Evolutionary conservation across 106 monocot genomes (phyloP), one percentile per base, ranked within the genome.

Genomic region (Dendrobium nobile): DNA sequence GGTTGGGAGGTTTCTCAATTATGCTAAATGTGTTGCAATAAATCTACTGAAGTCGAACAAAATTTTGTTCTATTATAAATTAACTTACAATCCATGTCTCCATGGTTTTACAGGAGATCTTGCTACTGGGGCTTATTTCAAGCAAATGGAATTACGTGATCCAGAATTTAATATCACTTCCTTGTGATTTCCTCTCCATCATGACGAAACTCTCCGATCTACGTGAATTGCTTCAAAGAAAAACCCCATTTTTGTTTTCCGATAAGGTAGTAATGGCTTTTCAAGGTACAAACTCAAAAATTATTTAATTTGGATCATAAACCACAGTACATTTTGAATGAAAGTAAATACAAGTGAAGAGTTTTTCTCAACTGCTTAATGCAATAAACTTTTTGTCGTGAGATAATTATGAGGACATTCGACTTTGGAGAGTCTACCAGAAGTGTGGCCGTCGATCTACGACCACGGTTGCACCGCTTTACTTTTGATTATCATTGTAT

Each of bases 81-180:
- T 33, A 70, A 28, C 7, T 37, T 26, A 28, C 31, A 13, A 37
- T 10, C 16, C 13, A 37, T 54, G 28, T 81, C 20, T 80, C 80
- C 40, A 78, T 75, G 44, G 45, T 85, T 41, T 28, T 73, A 73
- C 86, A 94, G 94, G 94, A 94, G 65, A 74, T 94, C 40, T 86
- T 78, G 44, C 78, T 92, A 54, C 55, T 91, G 75, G 94, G 91
- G 37, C 82, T 85, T 28, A 79, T 85, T 77, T 85, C 86, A 64
- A 79, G 80, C 79, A 77, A 80, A 82, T 94, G 94, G 94, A 90
- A 67, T 76, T 27, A 4, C 40, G 24, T 91, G 15, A 81, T 90
- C 7, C 80, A 87, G 47, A 77, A 77, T 13, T 77, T 94, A 48
- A 82, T 82, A 73, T 88, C 89, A 54, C 70, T 82, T 22, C 56